Conservation (phyloP, 2,329 filamentous ascomycete species). For the Myriangium duriaei region DNA sequence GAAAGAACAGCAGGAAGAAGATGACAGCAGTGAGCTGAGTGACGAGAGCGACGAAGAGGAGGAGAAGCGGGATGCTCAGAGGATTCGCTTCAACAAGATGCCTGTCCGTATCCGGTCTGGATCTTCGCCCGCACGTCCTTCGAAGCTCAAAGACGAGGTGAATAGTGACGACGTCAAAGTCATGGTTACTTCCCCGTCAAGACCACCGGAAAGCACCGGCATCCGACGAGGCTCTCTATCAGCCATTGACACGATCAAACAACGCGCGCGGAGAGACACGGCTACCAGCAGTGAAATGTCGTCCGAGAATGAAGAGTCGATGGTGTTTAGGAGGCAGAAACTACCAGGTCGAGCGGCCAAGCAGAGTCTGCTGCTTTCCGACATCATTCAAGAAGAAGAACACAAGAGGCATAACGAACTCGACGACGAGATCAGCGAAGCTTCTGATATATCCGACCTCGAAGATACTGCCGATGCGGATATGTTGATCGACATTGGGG, state of each 20-base stretch:
- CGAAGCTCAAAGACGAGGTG: conserved; percentile 43
- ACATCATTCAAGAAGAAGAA: conserved; percentile 40
- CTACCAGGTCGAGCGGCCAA: conserved; percentile 43
- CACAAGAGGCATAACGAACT: conserved; percentile 21
- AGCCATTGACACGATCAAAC: conserved; percentile 49
- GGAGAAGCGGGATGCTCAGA: conserved; percentile 61
- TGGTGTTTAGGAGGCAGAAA: conserved; percentile 48
- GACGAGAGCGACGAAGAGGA: conserved; percentile 74
- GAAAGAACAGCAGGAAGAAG: conserved; percentile 68
- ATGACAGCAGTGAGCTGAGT: conserved; percentile 73
- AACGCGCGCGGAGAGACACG: conserved; percentile 58
- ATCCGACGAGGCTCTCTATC: conserved; percentile 57
- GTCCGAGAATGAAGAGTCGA: conserved; percentile 66
- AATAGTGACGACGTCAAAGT: conserved; percentile 26
- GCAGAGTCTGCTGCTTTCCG: conserved; percentile 40
- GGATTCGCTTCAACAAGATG: conserved; percentile 96
- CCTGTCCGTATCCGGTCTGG: conserved; percentile 74
- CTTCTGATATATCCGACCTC: conserved; percentile 39
- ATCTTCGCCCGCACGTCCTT: conserved; percentile 70
- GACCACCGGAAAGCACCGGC: conserved; percentile 27
- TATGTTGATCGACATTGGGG: conserved; percentile 55
- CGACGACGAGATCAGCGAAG: conserved; percentile 27
- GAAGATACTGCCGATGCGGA: conserved; percentile 54
- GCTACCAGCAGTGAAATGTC: conserved; percentile 74
- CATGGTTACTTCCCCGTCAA: conserved; percentile 44